A percentile compares a stretch with the other conserved stretches of the same genome.
phyloP scores from a whole-genome alignment of 192 early-diverging fungal species.

The Entomortierella parvispora region DNA sequence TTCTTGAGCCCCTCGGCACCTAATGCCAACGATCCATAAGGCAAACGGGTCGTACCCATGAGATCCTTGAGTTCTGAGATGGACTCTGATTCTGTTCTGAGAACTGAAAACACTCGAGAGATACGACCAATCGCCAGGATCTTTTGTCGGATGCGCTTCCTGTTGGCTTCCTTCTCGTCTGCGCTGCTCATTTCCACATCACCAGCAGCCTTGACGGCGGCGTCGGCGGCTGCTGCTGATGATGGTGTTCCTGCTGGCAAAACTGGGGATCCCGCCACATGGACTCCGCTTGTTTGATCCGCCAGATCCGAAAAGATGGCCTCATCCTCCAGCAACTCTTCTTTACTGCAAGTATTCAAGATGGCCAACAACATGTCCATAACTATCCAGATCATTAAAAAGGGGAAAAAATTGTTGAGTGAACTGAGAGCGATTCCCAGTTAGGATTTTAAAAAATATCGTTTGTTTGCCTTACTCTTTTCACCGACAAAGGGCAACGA shows the following conservation, averaged over 20 bases:
- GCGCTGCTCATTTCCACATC: not conserved
- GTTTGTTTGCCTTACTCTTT: conserved; percentile 89
- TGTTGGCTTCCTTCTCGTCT: conserved; percentile 12
- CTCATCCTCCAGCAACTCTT: conserved; percentile 80
- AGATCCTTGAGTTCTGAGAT: conserved; percentile 93
- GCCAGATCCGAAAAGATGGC: not conserved
- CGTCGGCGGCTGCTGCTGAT: not conserved
- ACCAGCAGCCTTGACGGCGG: not conserved
- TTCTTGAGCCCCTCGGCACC: conserved; percentile 92
- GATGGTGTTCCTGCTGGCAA: not conserved
- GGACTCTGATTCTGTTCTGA: conserved; percentile 88
- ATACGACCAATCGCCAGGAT: conserved; percentile 93
- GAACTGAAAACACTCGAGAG: conserved; percentile 85
- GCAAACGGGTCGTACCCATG: conserved; percentile 83
- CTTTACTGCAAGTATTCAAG: conserved; percentile 92
- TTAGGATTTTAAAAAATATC: not conserved
- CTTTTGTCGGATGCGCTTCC: conserved; percentile 57
- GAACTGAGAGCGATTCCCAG: not conserved
- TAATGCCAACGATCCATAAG: conserved; percentile 86
- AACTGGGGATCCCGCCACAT: not conserved
- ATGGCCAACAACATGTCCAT: conserved; percentile 96
- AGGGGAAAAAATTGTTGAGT: conserved; percentile 5
- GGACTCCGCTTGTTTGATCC: not conserved
- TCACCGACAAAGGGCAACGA: conserved; percentile 96
- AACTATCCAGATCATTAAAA: conserved; percentile 66